A percentile compares a stretch with the other conserved stretches of the same genome.
Conservation (phyloP, 2,329 filamentous ascomycete genomes). For the Pseudogymnoascus sp. region DNA sequence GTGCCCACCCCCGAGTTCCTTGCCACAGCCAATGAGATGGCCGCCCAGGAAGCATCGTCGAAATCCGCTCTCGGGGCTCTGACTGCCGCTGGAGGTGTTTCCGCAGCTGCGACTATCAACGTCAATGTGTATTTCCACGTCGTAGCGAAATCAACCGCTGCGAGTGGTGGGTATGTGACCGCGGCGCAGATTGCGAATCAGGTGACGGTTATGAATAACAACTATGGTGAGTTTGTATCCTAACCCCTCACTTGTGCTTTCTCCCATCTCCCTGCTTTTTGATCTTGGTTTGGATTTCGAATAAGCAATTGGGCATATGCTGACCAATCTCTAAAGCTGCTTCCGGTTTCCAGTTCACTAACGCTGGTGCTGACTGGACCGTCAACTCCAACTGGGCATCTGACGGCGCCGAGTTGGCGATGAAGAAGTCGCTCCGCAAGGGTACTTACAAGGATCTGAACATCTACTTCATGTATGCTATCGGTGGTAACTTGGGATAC, state of each 20-base stretch:
- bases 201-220: constrained; percentile 19
- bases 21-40: constrained; percentile 14
- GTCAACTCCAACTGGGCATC: constrained; percentile 29
- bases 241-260: not conserved
- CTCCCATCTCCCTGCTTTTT: not conserved
- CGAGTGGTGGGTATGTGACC: constrained; percentile 23
- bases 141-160: constrained; percentile 21
- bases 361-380: constrained; percentile 26
- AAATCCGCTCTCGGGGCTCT: constrained; percentile 3
- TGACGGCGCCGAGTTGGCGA: constrained; percentile 32
- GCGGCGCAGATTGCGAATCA: constrained; percentile 21
- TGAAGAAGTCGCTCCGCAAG: constrained; percentile 40
- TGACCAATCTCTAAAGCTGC: constrained; percentile 19
- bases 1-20: constrained; percentile 20
- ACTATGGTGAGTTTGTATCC: constrained; percentile 12
- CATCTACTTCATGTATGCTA: constrained; percentile 26
- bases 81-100: constrained; percentile 5
- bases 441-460: constrained; percentile 29
- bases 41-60: constrained; percentile 12
- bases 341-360: constrained; percentile 27
- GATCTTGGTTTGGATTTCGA: not conserved
- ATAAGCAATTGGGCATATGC: not conserved
- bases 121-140: constrained; percentile 31
- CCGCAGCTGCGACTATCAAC: constrained; percentile 20
- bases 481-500: constrained; percentile 21